Evolutionary conservation across 352 stramenopile species (phyloP), one percentile per base, ranked within the genome.

Genomic region (Pythium apleroticum): DNA sequence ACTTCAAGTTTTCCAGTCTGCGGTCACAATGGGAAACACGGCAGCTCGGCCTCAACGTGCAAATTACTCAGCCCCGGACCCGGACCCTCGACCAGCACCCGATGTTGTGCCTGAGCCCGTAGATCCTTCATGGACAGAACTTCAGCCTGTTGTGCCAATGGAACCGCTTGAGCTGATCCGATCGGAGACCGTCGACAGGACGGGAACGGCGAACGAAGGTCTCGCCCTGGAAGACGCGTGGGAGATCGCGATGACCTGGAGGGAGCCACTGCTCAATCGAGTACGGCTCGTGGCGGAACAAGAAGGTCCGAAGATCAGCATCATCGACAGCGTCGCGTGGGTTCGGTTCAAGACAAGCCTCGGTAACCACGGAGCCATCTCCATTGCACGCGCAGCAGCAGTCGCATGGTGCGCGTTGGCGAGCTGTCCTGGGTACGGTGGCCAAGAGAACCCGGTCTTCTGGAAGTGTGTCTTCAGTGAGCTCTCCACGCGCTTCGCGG

Each of bases 391-490:
- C 17, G 45, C 45, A 11, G 45, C 45, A 4, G 45, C 45, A 28
- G 20, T 52, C 20, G 27, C 20, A 30, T 52, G 45, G 45, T 15
- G 3, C 8, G 45, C 45, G 7, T 27, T 52, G 8, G n/a, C 20
- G 45, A 30, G 20, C n/a, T 52, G 45, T 52, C 45, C 45, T 52
- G 45, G 45, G 19, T 52, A 52, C 45, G 8, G 20, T 19, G 45
- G 45, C n/a, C 1, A 10, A 5, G 45, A 52, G 24, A 52, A 52
- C 19, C 45, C 45, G n/a, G 45, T 52, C 19, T 52, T 52, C 17
- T 52, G 45, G 45, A 52, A 52, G 45, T 19, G 3, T 15, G 10
- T 52, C 45, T 52, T 52, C 45, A 52, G 45, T 52, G 45, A 52
- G 24, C 45, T 28, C 6, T 45, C 37, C 37, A 45, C 10, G 12